phyloP scores from a whole-genome alignment of 768 basidiomycete species.

The Tulasnella sp. region DNA sequence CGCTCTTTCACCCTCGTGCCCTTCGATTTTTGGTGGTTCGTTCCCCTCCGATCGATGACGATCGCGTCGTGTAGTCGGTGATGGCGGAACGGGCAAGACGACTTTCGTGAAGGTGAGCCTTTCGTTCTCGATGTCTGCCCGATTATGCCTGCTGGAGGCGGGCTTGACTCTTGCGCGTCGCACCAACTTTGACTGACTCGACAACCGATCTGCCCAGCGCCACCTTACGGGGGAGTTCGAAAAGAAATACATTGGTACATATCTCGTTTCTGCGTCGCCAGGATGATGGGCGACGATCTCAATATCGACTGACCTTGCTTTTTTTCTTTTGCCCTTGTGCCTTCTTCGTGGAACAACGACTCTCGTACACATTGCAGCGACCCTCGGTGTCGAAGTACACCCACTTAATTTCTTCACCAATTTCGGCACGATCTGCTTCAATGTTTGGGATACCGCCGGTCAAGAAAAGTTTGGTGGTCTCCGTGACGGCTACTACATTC shows the following conservation, averaged over 20 bases:
- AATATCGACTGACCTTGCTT: constrained; percentile 2
- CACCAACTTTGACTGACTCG: constrained; percentile 7
- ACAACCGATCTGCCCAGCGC: constrained; percentile 55
- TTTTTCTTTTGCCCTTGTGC: not conserved
- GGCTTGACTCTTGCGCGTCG: not conserved
- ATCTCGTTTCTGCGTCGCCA: not conserved
- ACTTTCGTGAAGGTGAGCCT: constrained; percentile 85
- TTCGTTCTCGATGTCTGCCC: constrained; percentile 30
- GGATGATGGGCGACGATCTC: not conserved
- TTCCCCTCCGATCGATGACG: constrained; percentile 16
- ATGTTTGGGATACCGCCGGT: constrained; percentile 99
- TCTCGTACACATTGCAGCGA: constrained; percentile 52
- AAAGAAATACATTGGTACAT: constrained; percentile 97
- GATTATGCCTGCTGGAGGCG: constrained; percentile 22
- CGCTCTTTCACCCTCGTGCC: constrained; percentile 18
- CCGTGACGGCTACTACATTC: constrained; percentile 91
- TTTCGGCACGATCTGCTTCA: constrained; percentile 98
- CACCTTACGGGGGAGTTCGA: constrained; percentile 99
- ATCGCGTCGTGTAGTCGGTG: constrained; percentile 50
- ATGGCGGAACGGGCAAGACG: constrained; percentile 96
- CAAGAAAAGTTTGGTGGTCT: constrained; percentile 99
- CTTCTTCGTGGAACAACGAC: too few relatives aligned
- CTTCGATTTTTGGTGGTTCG: too few relatives aligned
- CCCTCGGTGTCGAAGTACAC: constrained; percentile 98
- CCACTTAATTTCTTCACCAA: constrained; percentile 93